Conservation (phyloP, 768 basidiomycete species). For the Cystobasidium tubakii region DNA sequence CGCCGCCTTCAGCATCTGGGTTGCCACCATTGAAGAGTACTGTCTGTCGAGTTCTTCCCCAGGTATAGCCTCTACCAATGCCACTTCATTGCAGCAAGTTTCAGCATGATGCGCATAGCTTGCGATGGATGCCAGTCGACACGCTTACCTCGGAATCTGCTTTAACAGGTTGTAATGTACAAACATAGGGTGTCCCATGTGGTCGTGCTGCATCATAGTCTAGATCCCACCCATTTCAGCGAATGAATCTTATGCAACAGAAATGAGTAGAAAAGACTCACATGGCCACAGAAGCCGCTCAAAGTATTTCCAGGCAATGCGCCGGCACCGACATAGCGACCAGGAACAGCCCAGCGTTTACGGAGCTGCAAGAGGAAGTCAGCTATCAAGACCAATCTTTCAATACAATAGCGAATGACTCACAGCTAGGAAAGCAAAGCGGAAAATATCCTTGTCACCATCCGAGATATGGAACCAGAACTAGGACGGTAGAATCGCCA, state of each 20-base stretch:
- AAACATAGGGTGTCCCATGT: slow-evolving; percentile 44
- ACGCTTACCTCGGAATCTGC: slow-evolving; percentile 43
- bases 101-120: background rate
- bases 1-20: slow-evolving; percentile 20
- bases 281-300: slow-evolving; percentile 38
- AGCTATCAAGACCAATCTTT: no score
- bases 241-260: no score
- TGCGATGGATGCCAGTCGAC: background rate
- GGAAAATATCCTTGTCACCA: slow-evolving; percentile 52
- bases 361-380: slow-evolving; percentile 47
- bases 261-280: slow-evolving; percentile 27
- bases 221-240: no score
- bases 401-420: no score
- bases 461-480: slow-evolving; percentile 53
- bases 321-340: slow-evolving; percentile 51
- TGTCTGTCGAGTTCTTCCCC: slow-evolving; percentile 41
- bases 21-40: slow-evolving; percentile 31
- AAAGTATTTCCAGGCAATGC: slow-evolving; percentile 49
- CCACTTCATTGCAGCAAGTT: slow-evolving; percentile 22
- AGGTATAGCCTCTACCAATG: slow-evolving; percentile 44
- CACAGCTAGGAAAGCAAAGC: slow-evolving; percentile 36
- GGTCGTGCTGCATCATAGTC: slow-evolving; percentile 51
- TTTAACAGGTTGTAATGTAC: slow-evolving; percentile 53
- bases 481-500: slow-evolving; percentile 5
- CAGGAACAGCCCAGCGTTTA: slow-evolving; percentile 54